These are phyloP conservation scores for Hymenoscyphus fructigenus DNA, from an alignment of 2,329 filamentous ascomycete species.

Conservation along the genomic window DNA sequence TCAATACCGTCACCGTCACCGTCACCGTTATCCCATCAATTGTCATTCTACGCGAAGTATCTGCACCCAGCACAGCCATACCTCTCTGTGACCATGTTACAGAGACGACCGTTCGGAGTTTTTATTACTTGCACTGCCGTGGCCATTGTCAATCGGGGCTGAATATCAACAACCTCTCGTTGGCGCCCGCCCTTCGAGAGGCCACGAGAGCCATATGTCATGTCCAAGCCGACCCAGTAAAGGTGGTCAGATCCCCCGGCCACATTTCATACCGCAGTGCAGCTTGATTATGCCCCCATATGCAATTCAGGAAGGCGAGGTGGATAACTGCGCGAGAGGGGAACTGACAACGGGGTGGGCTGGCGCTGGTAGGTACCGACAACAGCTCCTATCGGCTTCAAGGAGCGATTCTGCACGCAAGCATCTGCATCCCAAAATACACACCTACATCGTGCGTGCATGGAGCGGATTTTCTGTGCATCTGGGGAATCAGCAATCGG, in stretches of 20 bases:
- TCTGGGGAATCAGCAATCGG: neutral
- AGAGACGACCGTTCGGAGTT: neutral
- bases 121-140: neutral
- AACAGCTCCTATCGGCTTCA: neutral
- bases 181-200: neutral
- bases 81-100: neutral
- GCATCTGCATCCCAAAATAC: slow-evolving; percentile 5
- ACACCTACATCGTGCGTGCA: neutral
- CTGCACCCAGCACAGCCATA: too few relatives aligned
- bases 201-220: slow-evolving; percentile 1
- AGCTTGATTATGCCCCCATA: neutral
- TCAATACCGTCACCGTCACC: too few relatives aligned
- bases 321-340: neutral
- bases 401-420: slow-evolving; percentile 1
- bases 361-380: neutral
- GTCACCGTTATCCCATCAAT: too few relatives aligned
- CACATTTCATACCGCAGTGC: too few relatives aligned
- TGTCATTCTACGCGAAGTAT: too few relatives aligned
- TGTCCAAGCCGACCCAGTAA: neutral
- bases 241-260: neutral
- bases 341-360: neutral
- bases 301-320: neutral
- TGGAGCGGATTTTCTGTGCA: neutral
- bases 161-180: neutral
- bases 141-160: neutral